These are phyloP conservation scores for Aspergillus flavus DNA, from an alignment of 2,329 filamentous ascomycete species.

Conservation along the genomic window DNA sequence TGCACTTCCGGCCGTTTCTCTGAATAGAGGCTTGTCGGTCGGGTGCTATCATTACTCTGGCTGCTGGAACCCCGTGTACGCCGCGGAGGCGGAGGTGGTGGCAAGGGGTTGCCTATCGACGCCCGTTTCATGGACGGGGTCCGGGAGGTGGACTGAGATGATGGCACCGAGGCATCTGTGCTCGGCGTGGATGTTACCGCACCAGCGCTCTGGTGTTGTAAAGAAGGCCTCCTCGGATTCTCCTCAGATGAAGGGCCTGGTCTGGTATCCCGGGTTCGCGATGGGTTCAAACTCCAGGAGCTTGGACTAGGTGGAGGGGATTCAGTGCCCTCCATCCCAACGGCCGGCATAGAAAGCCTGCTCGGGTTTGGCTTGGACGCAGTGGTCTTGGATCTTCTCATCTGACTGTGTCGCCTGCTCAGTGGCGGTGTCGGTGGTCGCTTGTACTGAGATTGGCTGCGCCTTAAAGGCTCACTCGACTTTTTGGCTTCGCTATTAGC, in stretches of 20 bases:
- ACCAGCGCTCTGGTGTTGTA: slow-evolving; percentile 7
- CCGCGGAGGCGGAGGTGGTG: slow-evolving; percentile 52
- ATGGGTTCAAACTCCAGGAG: slow-evolving; percentile 26
- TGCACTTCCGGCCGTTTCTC: slow-evolving; percentile 26
- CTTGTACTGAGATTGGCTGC: slow-evolving; percentile 40
- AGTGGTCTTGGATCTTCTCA: slow-evolving; percentile 40
- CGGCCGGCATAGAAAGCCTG: slow-evolving; percentile 44
- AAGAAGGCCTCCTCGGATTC: slow-evolving; percentile 7
- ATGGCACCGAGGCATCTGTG: slow-evolving; percentile 4
- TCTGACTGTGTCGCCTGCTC: slow-evolving; percentile 52
- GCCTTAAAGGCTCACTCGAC: slow-evolving; percentile 29
- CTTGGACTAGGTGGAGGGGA: slow-evolving; percentile 33
- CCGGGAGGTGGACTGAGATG: slow-evolving; percentile 21
- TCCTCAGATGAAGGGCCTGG: slow-evolving; percentile 19
- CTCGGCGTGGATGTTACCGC: slow-evolving; percentile 10
- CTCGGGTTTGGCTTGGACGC: slow-evolving; percentile 35
- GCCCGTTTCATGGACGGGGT: slow-evolving; percentile 32
- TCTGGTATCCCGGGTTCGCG: slow-evolving; percentile 19
- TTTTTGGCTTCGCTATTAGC: slow-evolving; percentile 17
- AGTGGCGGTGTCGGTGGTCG: slow-evolving; percentile 53
- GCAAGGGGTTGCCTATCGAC: slow-evolving; percentile 31
- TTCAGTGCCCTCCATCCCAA: slow-evolving; percentile 47
- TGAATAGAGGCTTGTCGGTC: slow-evolving; percentile 18
- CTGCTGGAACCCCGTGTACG: slow-evolving; percentile 47
- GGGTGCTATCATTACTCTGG: slow-evolving; percentile 37